phyloP scores from a whole-genome alignment of 805 yeast genomes.

The Candida odintsovae region DNA sequence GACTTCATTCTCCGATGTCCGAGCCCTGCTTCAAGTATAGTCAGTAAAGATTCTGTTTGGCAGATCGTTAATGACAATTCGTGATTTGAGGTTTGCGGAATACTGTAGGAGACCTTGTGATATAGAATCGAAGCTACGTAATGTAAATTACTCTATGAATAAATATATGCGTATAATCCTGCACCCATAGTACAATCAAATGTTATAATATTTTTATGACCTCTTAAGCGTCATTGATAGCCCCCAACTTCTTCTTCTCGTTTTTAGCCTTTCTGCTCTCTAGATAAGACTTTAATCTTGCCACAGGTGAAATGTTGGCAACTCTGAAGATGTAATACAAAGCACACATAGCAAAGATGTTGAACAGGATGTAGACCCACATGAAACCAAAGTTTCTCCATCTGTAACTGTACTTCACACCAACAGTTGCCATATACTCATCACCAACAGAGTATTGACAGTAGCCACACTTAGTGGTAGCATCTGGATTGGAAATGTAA shows the following conservation, averaged over 20 bases:
- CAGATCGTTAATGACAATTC: too few species aligned
- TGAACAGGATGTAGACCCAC: constrained; percentile 45
- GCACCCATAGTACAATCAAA: too few species aligned
- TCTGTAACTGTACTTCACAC: constrained; percentile 39
- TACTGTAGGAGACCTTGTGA: too few species aligned
- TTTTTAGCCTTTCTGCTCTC: constrained; percentile 2
- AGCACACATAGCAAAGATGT: constrained; percentile 24
- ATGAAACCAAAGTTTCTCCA: constrained; percentile 68
- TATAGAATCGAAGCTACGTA: too few species aligned
- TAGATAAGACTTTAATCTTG: not conserved
- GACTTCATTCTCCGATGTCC: too few species aligned
- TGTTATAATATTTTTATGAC: too few species aligned
- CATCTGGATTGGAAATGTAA: constrained; percentile 48
- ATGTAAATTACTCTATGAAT: too few species aligned
- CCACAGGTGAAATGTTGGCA: constrained; percentile 1
- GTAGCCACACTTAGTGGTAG: constrained; percentile 42
- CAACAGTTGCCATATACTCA: constrained; percentile 37
- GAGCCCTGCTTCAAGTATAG: too few species aligned
- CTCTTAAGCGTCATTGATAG: not conserved
- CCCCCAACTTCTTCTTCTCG: not conserved
- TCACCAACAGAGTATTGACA: constrained; percentile 40
- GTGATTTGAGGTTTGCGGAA: too few species aligned
- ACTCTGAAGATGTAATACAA: constrained; percentile 11
- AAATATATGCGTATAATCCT: too few species aligned
- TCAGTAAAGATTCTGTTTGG: too few species aligned